Base-by-base conservation (phyloP, 2,329 filamentous ascomycete species). In the Alternaria atra region DNA sequence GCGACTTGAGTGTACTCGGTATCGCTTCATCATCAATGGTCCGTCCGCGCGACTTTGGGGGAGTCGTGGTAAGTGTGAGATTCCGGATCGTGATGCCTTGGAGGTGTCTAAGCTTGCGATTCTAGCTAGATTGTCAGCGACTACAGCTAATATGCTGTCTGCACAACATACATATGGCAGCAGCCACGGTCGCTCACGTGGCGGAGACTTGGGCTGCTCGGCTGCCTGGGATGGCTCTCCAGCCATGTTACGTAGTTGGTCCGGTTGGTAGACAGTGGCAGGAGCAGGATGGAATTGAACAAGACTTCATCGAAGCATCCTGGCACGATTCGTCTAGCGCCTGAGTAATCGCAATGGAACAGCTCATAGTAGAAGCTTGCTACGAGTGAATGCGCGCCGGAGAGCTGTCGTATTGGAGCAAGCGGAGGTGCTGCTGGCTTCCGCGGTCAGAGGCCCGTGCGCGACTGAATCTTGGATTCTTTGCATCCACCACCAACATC, bases 41-140 rank as follows among this genome's bases (percentile, higher is more conserved):
- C 78, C 85, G 86, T 13, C 83, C 81, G 53, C 84, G 84, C 37
- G 76, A 66, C 61, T 85, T 73, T 81, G 72, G 81, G 81, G 60
- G 83, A 5, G 20, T 29, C 83, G 25, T 83, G 83, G 67, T 67
- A n/a, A 97, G 89, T 63, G 88, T 89, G 43, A 97, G 84, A 78
- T 97, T 97, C 59, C 94, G 92, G 52, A 97, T 82, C 57, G 91
- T 94, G 69, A 98, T 88, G 68, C 92, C 93, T 71, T 92, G 90
- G 5, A 97, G 86, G 82, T 97, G 94, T 55, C 94, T 89, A 54
- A 98, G 84, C 77, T 91, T 93, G 77, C 93, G 91, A 78, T 97
- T 97, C 85, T 95, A 69, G 23, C 1, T 15, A 25, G 23, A 32
- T n/a, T 10, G 43, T 48, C 60, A 55, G 59, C 43, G 43, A 15